Conservation (phyloP, 371 early-diverging fungal genomes). For the Mucor piriformis region DNA sequence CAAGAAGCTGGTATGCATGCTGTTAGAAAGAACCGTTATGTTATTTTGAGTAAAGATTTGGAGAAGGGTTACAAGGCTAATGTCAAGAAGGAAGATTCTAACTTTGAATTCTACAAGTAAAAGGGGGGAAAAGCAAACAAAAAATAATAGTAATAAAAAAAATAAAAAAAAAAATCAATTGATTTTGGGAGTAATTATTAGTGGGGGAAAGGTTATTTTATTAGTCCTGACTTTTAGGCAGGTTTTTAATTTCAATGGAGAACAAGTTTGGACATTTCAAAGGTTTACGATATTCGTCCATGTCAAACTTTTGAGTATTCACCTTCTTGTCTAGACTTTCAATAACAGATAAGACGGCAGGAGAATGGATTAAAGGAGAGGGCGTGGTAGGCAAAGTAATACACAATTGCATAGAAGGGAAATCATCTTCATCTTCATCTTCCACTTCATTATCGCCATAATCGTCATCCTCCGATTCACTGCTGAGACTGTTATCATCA, state of each 20-base stretch:
- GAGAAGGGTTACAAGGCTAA: slow-evolving; percentile 98
- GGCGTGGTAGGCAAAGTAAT: slow-evolving; percentile 16
- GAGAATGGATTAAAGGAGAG: slow-evolving; percentile 28
- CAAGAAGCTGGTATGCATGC: slow-evolving; percentile 99
- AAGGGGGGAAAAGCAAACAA: not conserved
- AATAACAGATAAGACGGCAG: slow-evolving; percentile 36
- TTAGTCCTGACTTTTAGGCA: slow-evolving; percentile 17
- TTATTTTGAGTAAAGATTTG: slow-evolving; percentile 96
- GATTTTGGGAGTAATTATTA: too few species aligned
- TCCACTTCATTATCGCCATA: slow-evolving; percentile 2
- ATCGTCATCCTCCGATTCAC: slow-evolving; percentile 14
- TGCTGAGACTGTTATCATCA: not conserved
- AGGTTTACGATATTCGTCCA: slow-evolving; percentile 28
- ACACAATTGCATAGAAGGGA: slow-evolving; percentile 24
- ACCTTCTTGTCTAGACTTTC: slow-evolving; percentile 34
- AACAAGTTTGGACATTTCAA: slow-evolving; percentile 31
- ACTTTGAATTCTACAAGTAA: slow-evolving; percentile 97
- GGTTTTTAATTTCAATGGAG: slow-evolving; percentile 20
- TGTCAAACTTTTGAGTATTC: slow-evolving; percentile 30
- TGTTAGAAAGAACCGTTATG: slow-evolving; percentile 96
- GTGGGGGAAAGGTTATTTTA: too few species aligned
- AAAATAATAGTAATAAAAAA: not conserved
- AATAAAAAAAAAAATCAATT: slow-evolving; percentile 9
- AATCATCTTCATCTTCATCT: slow-evolving; percentile 8
- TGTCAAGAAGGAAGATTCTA: slow-evolving; percentile 94